These are phyloP conservation scores for Fusarium camptoceras DNA, from an alignment of 2,329 filamentous ascomycete species.

Conservation along the genomic window DNA sequence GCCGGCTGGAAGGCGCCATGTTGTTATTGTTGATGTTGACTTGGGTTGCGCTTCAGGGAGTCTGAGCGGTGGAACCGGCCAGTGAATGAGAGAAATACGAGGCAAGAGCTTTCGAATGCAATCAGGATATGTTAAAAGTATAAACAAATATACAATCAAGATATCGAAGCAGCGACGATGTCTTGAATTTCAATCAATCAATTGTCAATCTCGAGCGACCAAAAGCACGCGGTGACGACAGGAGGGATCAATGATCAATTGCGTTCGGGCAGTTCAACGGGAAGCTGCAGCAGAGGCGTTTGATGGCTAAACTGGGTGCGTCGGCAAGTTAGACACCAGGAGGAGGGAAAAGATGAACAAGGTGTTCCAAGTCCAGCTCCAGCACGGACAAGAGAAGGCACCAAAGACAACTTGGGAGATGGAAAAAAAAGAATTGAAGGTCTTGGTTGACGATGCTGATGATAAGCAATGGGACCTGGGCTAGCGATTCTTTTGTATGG, in stretches of 20 bases:
- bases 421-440: slow-evolving; percentile 36
- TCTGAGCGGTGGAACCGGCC: slow-evolving; percentile 21
- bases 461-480: slow-evolving; percentile 28
- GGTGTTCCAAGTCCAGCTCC: slow-evolving; percentile 28
- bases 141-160: slow-evolving; percentile 26
- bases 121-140: slow-evolving; percentile 9
- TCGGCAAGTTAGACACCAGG: neutral
- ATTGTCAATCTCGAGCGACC: slow-evolving; percentile 19
- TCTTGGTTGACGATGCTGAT: slow-evolving; percentile 39
- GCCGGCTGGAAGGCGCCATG: slow-evolving; percentile 65
- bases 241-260: slow-evolving; percentile 24
- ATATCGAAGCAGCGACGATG: slow-evolving; percentile 25
- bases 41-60: slow-evolving; percentile 42
- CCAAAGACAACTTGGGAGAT: slow-evolving; percentile 32
- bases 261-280: slow-evolving; percentile 25
- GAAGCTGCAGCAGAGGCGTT: slow-evolving; percentile 29
- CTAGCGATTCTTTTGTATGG: slow-evolving; percentile 33
- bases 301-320: slow-evolving; percentile 1
- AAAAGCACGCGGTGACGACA: slow-evolving; percentile 40
- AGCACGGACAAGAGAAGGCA: slow-evolving; percentile 37
- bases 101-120: slow-evolving; percentile 9
- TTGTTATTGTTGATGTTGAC: slow-evolving; percentile 43
- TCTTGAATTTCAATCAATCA: slow-evolving; percentile 23
- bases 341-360: neutral
- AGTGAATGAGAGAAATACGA: neutral